These are phyloP conservation scores for Tarenaya hassleriana DNA, from an alignment of 345 rosid species.

Conservation along the genomic window DNA sequence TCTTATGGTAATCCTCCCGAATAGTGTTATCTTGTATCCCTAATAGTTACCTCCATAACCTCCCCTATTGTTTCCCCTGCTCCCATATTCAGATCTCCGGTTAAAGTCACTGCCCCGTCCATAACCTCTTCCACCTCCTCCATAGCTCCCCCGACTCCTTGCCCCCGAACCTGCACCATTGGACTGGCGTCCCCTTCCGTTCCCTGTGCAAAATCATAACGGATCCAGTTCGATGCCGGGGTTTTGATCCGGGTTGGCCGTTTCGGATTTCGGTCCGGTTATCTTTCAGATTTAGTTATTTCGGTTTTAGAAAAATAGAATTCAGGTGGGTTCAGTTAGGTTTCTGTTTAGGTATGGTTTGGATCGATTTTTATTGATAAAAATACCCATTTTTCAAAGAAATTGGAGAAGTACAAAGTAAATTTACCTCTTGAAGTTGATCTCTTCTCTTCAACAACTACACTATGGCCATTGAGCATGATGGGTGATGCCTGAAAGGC, in stretches of 20 bases:
- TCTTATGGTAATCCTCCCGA: too few relatives aligned
- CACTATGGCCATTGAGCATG: slow-evolving; percentile 59
- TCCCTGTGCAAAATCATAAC: too few relatives aligned
- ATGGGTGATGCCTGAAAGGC: slow-evolving; percentile 78
- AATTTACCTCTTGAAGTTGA: slow-evolving; percentile 86
- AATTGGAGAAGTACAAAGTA: too few relatives aligned
- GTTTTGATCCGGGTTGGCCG: too few relatives aligned
- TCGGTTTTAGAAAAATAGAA: too few relatives aligned
- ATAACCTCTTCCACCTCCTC: slow-evolving; percentile 56
- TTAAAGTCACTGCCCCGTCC: slow-evolving; percentile 49
- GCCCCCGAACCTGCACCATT: slow-evolving; percentile 42
- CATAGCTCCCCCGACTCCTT: slow-evolving; percentile 69
- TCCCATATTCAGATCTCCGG: slow-evolving; percentile 70
- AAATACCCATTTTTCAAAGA: too few relatives aligned
- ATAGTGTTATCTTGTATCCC: too few relatives aligned
- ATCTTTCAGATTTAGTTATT: too few relatives aligned
- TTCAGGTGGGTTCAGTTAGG: too few relatives aligned
- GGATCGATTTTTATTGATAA: too few relatives aligned
- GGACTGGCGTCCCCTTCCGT: slow-evolving; percentile 53
- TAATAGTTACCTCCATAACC: slow-evolving; percentile 59
- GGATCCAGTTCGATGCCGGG: neutral
- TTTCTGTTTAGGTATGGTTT: too few relatives aligned
- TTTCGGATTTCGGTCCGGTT: too few relatives aligned
- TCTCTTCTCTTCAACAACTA: slow-evolving; percentile 77
- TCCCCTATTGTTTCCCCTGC: slow-evolving; percentile 52